Evolutionary conservation across 139 green algal species (phyloP).

Genomic region (Coccomyxa sp.): DNA sequence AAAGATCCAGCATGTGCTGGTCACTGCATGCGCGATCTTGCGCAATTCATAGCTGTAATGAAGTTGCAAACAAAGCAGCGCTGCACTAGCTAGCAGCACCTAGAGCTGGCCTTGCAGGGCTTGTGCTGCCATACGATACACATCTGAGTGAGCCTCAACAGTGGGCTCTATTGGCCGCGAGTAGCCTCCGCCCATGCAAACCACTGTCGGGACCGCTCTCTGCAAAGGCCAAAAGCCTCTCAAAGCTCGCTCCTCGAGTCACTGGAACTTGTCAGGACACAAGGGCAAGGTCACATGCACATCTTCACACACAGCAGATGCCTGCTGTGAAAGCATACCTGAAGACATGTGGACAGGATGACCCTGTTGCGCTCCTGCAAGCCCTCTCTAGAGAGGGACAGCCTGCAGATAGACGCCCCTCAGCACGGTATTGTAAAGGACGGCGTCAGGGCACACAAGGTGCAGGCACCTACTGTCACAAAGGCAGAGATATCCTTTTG

Average conservation of each 20-base stretch:
- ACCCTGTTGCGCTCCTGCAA: not conserved
- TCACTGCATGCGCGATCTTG: no score
- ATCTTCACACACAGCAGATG: not conserved
- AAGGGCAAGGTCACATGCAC: no score
- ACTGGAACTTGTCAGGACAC: no score
- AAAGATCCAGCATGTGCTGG: no score
- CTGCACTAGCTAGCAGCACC: no score
- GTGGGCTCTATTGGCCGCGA: constrained; percentile 43
- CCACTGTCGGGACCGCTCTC: constrained; percentile 49
- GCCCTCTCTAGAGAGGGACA: not conserved
- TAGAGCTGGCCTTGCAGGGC: not conserved
- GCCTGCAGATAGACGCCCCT: not conserved
- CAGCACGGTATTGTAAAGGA: not conserved
- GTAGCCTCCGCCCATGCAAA: constrained; percentile 72
- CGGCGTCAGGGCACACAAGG: not conserved
- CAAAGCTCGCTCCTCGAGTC: no score
- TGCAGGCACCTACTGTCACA: not conserved
- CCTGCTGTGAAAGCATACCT: not conserved
- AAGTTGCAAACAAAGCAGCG: no score
- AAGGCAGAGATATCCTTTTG: no score
- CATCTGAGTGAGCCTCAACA: constrained; percentile 45
- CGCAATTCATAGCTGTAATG: no score
- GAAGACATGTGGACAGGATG: not conserved
- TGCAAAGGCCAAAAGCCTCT: no score
- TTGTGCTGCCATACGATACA: constrained; percentile 37